phyloP scores from a whole-genome alignment of 2,329 filamentous ascomycete species.

The Curvularia verruculosa region DNA sequence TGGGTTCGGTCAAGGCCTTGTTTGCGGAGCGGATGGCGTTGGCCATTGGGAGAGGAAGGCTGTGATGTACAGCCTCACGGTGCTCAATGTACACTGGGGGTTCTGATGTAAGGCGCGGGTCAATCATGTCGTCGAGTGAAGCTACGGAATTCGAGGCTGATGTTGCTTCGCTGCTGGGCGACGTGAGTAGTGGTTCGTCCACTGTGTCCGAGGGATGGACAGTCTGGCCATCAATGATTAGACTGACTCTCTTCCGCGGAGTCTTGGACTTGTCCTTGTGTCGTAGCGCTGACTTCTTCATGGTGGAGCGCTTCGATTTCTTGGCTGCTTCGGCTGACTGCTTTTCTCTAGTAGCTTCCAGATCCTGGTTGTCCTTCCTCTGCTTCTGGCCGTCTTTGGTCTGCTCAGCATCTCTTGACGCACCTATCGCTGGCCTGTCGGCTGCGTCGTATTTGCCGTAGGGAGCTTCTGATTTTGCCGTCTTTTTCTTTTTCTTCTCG shows the following conservation, averaged over 20 bases:
- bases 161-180: conserved; percentile 39
- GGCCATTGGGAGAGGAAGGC: conserved; percentile 32
- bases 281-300: conserved; percentile 45
- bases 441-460: conserved; percentile 14
- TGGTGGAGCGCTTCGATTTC: conserved; percentile 36
- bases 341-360: conserved; percentile 22
- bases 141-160: conserved; percentile 40
- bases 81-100: conserved; percentile 24
- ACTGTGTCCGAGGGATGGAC: conserved; percentile 47
- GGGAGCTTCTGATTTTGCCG: conserved; percentile 15
- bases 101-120: conserved; percentile 36
- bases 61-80: conserved; percentile 41
- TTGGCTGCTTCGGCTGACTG: conserved; percentile 24
- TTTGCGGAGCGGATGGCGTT: conserved; percentile 32
- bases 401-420: conserved; percentile 32
- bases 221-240: conserved; percentile 48
- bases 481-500: conserved; percentile 35
- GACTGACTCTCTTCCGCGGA: conserved; percentile 45
- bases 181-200: conserved; percentile 32
- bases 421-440: conserved; percentile 17
- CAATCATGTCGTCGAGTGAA: conserved; percentile 42
- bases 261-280: conserved; percentile 29
- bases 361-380: conserved; percentile 24
- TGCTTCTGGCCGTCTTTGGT: conserved; percentile 26
- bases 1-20: conserved; percentile 24